Evolutionary conservation across 1,139 yeast species (phyloP), one percentile per base, ranked within the genome.

Genomic region (Yamadazyma jaroonii): DNA sequence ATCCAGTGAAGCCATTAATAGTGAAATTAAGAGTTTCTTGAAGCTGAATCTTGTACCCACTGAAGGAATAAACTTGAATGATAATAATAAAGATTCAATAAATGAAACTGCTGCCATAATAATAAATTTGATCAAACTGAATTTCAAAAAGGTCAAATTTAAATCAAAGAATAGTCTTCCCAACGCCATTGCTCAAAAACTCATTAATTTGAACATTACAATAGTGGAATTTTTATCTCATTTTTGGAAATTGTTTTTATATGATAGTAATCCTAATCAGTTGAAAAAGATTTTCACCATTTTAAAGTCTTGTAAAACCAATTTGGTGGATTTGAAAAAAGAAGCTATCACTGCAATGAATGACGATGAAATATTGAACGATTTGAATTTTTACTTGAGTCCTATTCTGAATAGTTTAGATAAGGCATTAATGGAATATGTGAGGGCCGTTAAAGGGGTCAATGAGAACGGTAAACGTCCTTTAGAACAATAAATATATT

Each of bases 61-160:
- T 6, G 44, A 50, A 3, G 59, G 59, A 0, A 48, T 74, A 10
- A 71, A 75, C 42, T 54, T 79, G 10, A 62, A 67, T 1, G 70
- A 68, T n/a, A 43, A 58, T 15, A 54, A 62, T 50, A 44, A 61
- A 42, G 51, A 62, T 43, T 51, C 62, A 42, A 72, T 78, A 9
- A 69, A 69, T 33, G 72, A 72, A 25, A 69, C 84, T 0, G 64
- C 75, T 7, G 56, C 52, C 29, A 80, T 78, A 34, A 74, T 82
- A 9, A 64, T 72, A 10, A 57, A 56, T 4, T 65, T 81, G 20
- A 76, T 81, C 12, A 75, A 75, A 50, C 69, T 72, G 37, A 83
- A 82, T 52, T 74, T 79, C 32, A 75, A 59, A 36, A 47, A 56
- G 2, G 59, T 45, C 38, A 57, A 48, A 39, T 43, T 46, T 7